Evolutionary conservation across 108 stramenopile genomes (phyloP).

Genomic region (Cyclotella baltica): DNA sequence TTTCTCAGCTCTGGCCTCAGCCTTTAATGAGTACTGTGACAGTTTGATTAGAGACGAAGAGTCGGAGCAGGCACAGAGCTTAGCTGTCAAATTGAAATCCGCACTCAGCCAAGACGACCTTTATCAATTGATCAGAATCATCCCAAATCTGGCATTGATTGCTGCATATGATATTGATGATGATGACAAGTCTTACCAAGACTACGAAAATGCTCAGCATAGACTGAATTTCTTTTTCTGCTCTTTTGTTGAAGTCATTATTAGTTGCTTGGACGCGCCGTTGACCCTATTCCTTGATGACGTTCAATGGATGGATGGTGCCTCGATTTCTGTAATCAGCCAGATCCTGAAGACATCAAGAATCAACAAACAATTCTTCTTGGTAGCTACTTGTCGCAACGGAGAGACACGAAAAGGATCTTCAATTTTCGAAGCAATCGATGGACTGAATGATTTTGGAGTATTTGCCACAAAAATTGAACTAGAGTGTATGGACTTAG

Average conservation of each 20-base stretch:
- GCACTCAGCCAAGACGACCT: constrained; percentile 6
- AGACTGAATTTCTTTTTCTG: constrained; percentile 2
- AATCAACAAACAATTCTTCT: constrained; percentile 14
- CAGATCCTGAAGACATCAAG: constrained; percentile 1
- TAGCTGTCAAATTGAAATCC: constrained; percentile 6
- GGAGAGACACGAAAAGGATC: constrained; percentile 19
- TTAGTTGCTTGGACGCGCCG: constrained; percentile 5
- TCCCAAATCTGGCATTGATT: constrained; percentile 12
- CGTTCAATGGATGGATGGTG: constrained; percentile 26
- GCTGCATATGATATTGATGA: background rate
- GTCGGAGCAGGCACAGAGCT: background rate
- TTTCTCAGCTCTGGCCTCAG: constrained; percentile 35
- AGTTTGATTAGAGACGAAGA: background rate
- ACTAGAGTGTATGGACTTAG: constrained; percentile 13
- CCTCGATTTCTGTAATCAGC: constrained; percentile 15
- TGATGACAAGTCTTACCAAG: background rate
- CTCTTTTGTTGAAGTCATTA: constrained; percentile 4
- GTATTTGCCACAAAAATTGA: background rate
- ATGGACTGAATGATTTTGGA: background rate
- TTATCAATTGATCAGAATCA: constrained; percentile 18
- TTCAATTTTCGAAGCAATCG: background rate
- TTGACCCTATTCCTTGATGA: constrained; percentile 25
- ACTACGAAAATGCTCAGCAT: constrained; percentile 19
- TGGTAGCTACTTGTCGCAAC: constrained; percentile 19
- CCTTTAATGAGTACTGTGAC: constrained; percentile 37